These are phyloP conservation scores for Apiospora phragmitis DNA, from an alignment of 2,329 filamentous ascomycete species.

Conservation along the genomic window DNA sequence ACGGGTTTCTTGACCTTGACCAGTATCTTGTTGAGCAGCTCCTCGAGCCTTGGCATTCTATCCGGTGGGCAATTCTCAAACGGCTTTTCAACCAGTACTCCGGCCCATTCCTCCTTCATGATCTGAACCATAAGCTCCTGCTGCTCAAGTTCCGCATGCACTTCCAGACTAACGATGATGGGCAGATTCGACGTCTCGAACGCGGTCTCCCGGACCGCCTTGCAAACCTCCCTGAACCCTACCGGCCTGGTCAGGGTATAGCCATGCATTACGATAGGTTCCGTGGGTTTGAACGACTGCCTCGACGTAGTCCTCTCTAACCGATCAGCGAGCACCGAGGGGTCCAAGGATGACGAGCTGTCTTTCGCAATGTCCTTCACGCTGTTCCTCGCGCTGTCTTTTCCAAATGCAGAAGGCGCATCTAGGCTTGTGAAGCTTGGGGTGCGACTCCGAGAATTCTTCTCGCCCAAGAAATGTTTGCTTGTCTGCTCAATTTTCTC, in stretches of 20 bases:
- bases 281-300: constrained; percentile 44
- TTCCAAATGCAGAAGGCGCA: constrained; percentile 19
- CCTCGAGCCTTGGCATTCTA: constrained; percentile 67
- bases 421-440: constrained; percentile 27
- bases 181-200: constrained; percentile 77
- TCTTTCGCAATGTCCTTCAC: constrained; percentile 2
- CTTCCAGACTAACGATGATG: constrained; percentile 88
- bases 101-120: constrained; percentile 86
- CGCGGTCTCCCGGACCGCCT: constrained; percentile 74
- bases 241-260: constrained; percentile 86
- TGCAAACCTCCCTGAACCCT: constrained; percentile 83
- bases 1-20: constrained; percentile 71
- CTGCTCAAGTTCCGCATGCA: constrained; percentile 79
- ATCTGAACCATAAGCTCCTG: constrained; percentile 93
- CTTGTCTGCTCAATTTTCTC: constrained; percentile 34
- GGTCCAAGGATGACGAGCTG: constrained; percentile 17
- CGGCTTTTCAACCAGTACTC: constrained; percentile 65
- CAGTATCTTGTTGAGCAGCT: constrained; percentile 77
- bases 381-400: neutral
- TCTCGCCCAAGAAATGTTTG: constrained; percentile 29
- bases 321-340: constrained; percentile 16
- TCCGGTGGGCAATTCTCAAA: constrained; percentile 52
- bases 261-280: constrained; percentile 80
- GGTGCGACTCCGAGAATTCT: constrained; percentile 31
- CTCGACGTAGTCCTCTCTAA: constrained; percentile 21